These are phyloP conservation scores for Alternaria sp. DNA, from an alignment of 2,329 filamentous ascomycete species.

Conservation along the genomic window DNA sequence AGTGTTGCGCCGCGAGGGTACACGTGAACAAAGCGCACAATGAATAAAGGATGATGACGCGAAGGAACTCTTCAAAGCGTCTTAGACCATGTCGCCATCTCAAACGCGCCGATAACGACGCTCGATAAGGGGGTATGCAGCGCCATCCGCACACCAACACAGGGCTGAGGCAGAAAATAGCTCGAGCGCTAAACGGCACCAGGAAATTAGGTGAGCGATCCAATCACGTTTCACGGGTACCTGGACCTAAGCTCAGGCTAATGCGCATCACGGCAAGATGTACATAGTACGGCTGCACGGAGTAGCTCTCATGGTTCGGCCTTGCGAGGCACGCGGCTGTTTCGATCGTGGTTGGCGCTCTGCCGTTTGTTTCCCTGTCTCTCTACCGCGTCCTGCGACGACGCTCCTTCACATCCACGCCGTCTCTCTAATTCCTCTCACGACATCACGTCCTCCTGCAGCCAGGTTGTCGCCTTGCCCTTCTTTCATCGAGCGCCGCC, in stretches of 20 bases:
- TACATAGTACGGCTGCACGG: constrained; percentile 29
- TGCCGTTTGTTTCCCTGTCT: constrained; percentile 31
- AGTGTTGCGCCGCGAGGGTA: background rate
- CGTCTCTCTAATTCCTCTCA: constrained; percentile 30
- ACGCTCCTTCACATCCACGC: constrained; percentile 27
- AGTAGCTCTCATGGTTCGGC: constrained; percentile 12
- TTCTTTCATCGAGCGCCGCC: constrained; percentile 51
- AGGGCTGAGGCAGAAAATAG: constrained; percentile 33
- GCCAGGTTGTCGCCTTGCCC: constrained; percentile 53
- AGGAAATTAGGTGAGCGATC: constrained; percentile 40
- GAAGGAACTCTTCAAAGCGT: background rate
- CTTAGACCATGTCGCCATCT: constrained; percentile 13
- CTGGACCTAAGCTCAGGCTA: constrained; percentile 37
- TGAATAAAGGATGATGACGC: background rate
- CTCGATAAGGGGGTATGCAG: constrained; percentile 34
- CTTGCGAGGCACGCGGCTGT: constrained; percentile 34
- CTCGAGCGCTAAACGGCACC: constrained; percentile 31
- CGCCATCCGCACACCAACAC: constrained; percentile 22
- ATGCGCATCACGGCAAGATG: constrained; percentile 32
- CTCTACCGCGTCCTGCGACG: constrained; percentile 15
- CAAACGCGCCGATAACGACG: constrained; percentile 24
- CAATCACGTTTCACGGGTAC: constrained; percentile 40
- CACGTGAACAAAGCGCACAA: background rate
- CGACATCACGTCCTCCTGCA: constrained; percentile 38
- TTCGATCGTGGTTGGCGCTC: constrained; percentile 28